Evolutionary conservation across 345 rosid species (phyloP), one percentile per base, ranked within the genome.

Genomic region (Linum trigynum): DNA sequence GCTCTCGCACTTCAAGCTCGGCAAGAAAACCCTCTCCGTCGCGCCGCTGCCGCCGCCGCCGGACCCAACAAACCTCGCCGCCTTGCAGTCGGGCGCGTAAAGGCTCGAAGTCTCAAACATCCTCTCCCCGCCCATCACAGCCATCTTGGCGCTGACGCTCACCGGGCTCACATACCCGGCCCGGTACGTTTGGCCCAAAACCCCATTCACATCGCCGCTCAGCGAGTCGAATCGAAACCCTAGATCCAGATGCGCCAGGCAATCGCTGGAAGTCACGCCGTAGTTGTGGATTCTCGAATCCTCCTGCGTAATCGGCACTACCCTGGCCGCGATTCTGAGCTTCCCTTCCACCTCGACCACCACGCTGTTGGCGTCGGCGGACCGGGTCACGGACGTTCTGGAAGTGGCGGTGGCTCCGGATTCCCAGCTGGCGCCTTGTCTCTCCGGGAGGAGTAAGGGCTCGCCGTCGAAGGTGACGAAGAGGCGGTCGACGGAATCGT

Each of bases 221-320:
- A 86, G 43, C 8, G 68, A 70, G 61, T 79, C 69, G 71, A 86
- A 85, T 68, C 81, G 82, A 71, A 89, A 86, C 23, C 87, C 77
- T 14, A 86, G 65, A 65, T 89, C 91, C 32, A 89, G 79, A 68
- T 85, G 94, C 64, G 88, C 85, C 41, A 83, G 82, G 65, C 86
- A 83, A 59, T 86, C 89, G n/a, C 85, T 85, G 43, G 73, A 71
- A 2, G 77, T 72, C 17, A 87, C 78, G 41, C 81, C 84, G 50
- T 83, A 87, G 66, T 80, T 78, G 71, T 79, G 88, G 65, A 82
- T 73, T 75, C 79, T 73, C 12, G 85, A 83, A 32, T 87, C 90
- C 62, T 78, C 72, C 68, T 78, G 73, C 0, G 86, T 84, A 60
- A 83, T 84, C 1, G 86, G 85, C 1, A 81, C 80, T 37, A 83